Evolutionary conservation across 129 eudicot genomes (phyloP), one percentile per base, ranked within the genome.

Genomic region (sunflower (Helianthus annuus)): DNA sequence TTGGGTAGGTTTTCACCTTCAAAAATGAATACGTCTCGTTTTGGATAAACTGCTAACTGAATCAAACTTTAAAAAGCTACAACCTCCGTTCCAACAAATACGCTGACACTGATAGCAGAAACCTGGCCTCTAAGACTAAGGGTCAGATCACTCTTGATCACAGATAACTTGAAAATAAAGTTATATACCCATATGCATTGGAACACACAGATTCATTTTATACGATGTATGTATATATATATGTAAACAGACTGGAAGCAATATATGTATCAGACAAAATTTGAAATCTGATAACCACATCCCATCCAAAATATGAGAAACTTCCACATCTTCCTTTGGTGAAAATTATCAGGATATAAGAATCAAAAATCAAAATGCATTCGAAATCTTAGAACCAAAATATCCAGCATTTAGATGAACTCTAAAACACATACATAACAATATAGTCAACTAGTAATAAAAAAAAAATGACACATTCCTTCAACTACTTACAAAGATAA

Each of bases 21-120:
- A 65, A 42, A 10, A 42, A n/a, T 44, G 40, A 22, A 45, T 11
- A 66, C 2, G 17, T 12, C 2, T 64, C 6, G 39, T 46, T 45
- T 54, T 7, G 34, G 12, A 57, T 27, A 58, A 27, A 55, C 32
- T 17, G 13, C 40, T 2, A 27, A 19, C 10, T 14, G 27, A 42
- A 70, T 42, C 45, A n/a, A 22, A 70, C 36, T 40, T 14, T 17
- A 56, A 5, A 56, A 40, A 19, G 0, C 4, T 22, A 19, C 8
- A 5, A 48, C 57, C 72, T 68, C 54, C 1, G 1, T 38, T 17
- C 64, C 39, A 36, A 19, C 13, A 70, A 17, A 54, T 55, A 40
- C 55, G 44, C 3, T 70, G 66, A 66, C 66, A 70, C 16, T 24
- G 24, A 24, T 57, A 57, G 15, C 39, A 57, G 2, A 24, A 57